Evolutionary conservation across 331 rosid species (phyloP).

Genomic region (Quercus tomentella): DNA sequence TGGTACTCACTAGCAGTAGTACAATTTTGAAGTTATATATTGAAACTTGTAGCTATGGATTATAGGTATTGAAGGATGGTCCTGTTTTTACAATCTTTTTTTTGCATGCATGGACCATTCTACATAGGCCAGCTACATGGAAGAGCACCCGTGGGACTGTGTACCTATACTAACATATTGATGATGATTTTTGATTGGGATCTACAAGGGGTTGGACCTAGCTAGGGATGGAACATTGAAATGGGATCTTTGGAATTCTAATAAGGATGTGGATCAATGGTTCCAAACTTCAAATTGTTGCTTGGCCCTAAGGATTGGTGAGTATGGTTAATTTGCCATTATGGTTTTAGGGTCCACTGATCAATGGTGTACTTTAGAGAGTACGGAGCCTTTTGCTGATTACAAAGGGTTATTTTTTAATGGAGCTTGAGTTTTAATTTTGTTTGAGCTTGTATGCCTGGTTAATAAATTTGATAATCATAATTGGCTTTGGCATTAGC

Average conservation of each 20-base stretch:
- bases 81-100: background rate
- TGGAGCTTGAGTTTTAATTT: too few species aligned
- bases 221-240: background rate
- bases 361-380: background rate
- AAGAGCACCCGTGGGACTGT: background rate
- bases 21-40: constrained; percentile 22
- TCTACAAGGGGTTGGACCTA: background rate
- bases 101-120: constrained; percentile 26
- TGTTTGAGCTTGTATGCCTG: too few species aligned
- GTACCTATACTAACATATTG: background rate
- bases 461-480: too few species aligned
- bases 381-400: background rate
- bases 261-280: background rate
- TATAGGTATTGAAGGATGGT: constrained; percentile 20
- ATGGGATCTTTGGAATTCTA: background rate
- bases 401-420: too few species aligned
- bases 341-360: background rate
- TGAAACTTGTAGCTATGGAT: constrained; percentile 39
- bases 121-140: background rate
- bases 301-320: background rate
- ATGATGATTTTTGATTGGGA: background rate
- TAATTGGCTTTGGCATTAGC: too few species aligned
- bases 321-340: background rate
- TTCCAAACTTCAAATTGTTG: too few species aligned
- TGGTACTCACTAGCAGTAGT: background rate